A percentile compares a stretch with the other conserved stretches of the same genome.
phyloP scores from a whole-genome alignment of 345 rosid species.

The Ailanthus altissimus region DNA sequence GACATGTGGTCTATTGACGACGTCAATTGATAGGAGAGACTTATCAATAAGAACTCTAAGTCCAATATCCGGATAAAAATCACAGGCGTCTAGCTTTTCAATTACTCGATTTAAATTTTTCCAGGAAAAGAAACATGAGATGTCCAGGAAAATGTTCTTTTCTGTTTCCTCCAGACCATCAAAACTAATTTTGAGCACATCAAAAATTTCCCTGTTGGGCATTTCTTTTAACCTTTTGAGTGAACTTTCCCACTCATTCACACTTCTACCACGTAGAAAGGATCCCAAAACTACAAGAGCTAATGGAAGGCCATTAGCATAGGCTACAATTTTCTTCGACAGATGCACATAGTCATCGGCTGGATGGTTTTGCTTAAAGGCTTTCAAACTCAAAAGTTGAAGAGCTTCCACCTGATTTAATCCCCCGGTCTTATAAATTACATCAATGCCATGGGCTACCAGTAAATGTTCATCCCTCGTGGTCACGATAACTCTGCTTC shows the following conservation, averaged over 20 bases:
- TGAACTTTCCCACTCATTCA: slow-evolving; percentile 18
- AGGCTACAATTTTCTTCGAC: slow-evolving; percentile 3
- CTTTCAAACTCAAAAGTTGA: no score
- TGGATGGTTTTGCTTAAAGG: background rate
- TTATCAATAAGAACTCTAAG: slow-evolving; percentile 13
- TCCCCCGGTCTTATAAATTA: background rate
- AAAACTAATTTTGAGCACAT: slow-evolving; percentile 22
- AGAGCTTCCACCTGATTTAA: background rate
- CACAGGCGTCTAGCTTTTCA: slow-evolving; percentile 9
- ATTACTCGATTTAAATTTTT: background rate
- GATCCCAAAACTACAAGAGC: slow-evolving; percentile 7
- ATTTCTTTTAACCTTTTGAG: background rate
- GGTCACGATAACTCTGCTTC: background rate
- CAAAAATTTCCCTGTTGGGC: slow-evolving; percentile 11
- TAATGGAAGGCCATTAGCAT: slow-evolving; percentile 8
- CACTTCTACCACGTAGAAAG: slow-evolving; percentile 1
- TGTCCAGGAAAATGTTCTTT: slow-evolving; percentile 16
- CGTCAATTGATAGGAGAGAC: slow-evolving; percentile 5
- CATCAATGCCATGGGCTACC: background rate
- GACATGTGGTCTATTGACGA: background rate
- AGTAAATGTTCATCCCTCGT: background rate
- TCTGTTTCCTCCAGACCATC: slow-evolving; percentile 20
- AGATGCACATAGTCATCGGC: background rate
- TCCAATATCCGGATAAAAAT: slow-evolving; percentile 2
- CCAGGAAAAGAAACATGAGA: slow-evolving; percentile 17